Percentiles rank a stretch among this genome's conserved stretches.
phyloP scores from a whole-genome alignment of 495 filamentous ascomycete genomes.

The Glonium stellatum region DNA sequence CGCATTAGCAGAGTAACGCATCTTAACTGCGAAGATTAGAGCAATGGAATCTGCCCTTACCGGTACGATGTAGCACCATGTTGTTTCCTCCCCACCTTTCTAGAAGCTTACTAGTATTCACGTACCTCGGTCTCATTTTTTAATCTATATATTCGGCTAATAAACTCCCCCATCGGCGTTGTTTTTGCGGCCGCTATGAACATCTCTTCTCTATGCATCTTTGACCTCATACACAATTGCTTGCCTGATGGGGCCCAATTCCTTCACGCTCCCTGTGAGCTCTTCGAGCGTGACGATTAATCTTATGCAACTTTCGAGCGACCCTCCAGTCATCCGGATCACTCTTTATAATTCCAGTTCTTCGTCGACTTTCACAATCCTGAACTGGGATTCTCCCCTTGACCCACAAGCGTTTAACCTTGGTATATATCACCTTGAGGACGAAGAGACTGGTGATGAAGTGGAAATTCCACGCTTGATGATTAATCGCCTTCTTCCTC shows the following conservation, averaged over 20 bases:
- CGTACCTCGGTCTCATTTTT: too few relatives aligned
- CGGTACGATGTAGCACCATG: too few relatives aligned
- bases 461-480: slow-evolving; percentile 10
- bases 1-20: too few relatives aligned
- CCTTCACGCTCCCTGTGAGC: not conserved
- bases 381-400: slow-evolving; percentile 25
- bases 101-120: too few relatives aligned
- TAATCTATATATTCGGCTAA: too few relatives aligned
- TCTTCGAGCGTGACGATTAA: slow-evolving; percentile 18
- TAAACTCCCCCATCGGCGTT: too few relatives aligned
- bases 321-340: slow-evolving; percentile 15
- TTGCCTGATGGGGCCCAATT: not conserved
- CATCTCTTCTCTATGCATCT: too few relatives aligned
- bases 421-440: slow-evolving; percentile 14
- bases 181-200: too few relatives aligned
- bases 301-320: slow-evolving; percentile 21
- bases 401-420: slow-evolving; percentile 19
- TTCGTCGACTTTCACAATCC: slow-evolving; percentile 16
- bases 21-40: too few relatives aligned
- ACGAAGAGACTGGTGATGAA: slow-evolving; percentile 14
- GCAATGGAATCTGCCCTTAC: too few relatives aligned
- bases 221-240: too few relatives aligned
- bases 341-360: slow-evolving; percentile 21
- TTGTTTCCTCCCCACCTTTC: too few relatives aligned
- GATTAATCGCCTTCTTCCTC: slow-evolving; percentile 21